Evolutionary conservation across 176 grass and related monocot species (phyloP).

Genomic region (Eleusine coracana): DNA sequence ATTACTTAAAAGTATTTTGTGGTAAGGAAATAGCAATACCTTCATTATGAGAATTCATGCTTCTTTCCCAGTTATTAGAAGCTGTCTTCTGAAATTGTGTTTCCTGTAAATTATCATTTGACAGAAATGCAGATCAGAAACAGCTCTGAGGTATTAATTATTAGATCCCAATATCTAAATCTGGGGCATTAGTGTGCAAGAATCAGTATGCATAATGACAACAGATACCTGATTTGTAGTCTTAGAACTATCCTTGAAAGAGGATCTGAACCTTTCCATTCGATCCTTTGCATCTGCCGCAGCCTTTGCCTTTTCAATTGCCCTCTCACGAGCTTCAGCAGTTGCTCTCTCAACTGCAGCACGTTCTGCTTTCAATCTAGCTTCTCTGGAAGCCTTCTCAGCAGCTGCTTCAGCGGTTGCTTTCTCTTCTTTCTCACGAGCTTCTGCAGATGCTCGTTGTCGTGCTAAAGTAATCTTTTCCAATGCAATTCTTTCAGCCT

Average conservation of each 20-base stretch:
- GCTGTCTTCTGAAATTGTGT: slow-evolving; percentile 58
- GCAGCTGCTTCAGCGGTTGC: slow-evolving; percentile 39
- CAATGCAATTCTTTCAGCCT: slow-evolving; percentile 78
- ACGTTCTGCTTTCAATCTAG: slow-evolving; percentile 82
- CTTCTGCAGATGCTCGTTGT: slow-evolving; percentile 72
- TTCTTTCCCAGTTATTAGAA: slow-evolving; percentile 48
- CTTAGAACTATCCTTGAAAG: slow-evolving; percentile 68
- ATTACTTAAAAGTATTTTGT: slow-evolving; percentile 11
- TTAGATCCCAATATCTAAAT: slow-evolving; percentile 15
- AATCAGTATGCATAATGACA: slow-evolving; percentile 9
- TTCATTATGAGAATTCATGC: slow-evolving; percentile 50
- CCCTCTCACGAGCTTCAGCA: slow-evolving; percentile 79
- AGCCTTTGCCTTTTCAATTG: slow-evolving; percentile 82
- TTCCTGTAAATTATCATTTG: slow-evolving; percentile 56
- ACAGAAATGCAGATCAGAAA: slow-evolving; percentile 36
- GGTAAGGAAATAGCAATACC: slow-evolving; percentile 42
- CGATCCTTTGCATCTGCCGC: slow-evolving; percentile 72
- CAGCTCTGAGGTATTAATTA: slow-evolving; percentile 25
- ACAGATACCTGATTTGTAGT: slow-evolving; percentile 63
- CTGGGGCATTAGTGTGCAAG: background rate
- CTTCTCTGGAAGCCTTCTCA: slow-evolving; percentile 73
- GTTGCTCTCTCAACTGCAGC: slow-evolving; percentile 93
- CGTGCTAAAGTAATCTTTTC: slow-evolving; percentile 75
- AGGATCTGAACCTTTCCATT: slow-evolving; percentile 57
- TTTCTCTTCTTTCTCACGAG: slow-evolving; percentile 71